Base-by-base conservation (phyloP, 495 filamentous ascomycete genomes). In the Penicillium parvum region DNA sequence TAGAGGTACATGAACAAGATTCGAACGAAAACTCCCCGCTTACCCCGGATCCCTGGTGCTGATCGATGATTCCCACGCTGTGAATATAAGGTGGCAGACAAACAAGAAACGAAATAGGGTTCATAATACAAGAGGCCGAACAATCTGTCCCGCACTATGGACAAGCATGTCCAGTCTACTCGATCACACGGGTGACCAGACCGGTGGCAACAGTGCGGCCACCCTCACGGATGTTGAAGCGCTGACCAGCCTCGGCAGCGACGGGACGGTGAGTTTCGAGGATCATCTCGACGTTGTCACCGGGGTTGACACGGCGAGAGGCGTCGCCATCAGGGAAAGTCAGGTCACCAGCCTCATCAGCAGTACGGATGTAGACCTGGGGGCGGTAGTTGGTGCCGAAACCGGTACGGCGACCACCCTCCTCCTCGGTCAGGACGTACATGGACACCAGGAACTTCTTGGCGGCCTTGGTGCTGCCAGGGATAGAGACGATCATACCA, bases 261-360 rank as follows among this genome's bases (percentile, higher is more conserved):
- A 94, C 69, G 34, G 94, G 88, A 57, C 81, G 69, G 71, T 85
- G 74, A 49, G 94, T 82, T 48, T 79, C 73, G 69, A 85, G 85
- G 47, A 86, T 66, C 88, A 98, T 92, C 80, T 97, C 94, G 51
- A 92, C 83, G 73, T 98, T 98, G 79, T 98, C 92, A 61, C 92
- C 92, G 40, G 92, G 92, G 88, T 92, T 90, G 63, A 95, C 84
- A 72, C 90, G 82, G 69, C 81, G 85, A 58, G 67, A 69, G 42
- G 76, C 66, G 55, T 87, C 79, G 40, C 83, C 89, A 43, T 86
- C 88, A 40, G 88, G 86, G 84, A 90, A 94, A 58, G 69, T 75
- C 43, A 98, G 79, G 17, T 78, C 74, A 59, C 79, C 82, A 36
- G 92, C 72, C 72, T 96, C 91, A 69, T 98, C 89, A 45, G 91